Evolutionary conservation across 176 grass and related monocot species (phyloP).

Genomic region (Musa acuminata): DNA sequence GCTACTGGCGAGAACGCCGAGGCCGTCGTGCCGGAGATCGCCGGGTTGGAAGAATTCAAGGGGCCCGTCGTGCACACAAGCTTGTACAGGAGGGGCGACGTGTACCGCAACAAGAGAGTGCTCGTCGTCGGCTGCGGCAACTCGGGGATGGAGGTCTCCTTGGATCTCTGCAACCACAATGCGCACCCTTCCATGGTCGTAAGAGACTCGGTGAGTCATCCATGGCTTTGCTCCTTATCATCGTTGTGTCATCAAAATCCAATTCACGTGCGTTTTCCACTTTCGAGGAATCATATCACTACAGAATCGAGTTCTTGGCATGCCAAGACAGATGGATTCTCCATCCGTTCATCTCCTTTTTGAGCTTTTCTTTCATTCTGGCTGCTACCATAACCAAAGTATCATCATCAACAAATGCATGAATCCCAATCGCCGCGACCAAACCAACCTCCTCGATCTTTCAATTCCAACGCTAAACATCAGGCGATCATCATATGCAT

Average conservation of each 20-base stretch:
- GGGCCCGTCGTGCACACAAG: constrained; percentile 62
- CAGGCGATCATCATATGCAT: too few relatives aligned
- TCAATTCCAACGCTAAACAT: not conserved
- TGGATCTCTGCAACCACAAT: constrained; percentile 73
- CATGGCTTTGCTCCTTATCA: not conserved
- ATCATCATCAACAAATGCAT: too few relatives aligned
- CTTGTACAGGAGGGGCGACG: constrained; percentile 48
- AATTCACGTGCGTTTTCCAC: not conserved
- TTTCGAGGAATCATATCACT: not conserved
- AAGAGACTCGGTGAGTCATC: constrained; percentile 48
- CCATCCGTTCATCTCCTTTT: too few relatives aligned
- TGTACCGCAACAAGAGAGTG: constrained; percentile 39
- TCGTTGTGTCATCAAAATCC: too few relatives aligned
- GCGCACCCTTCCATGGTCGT: constrained; percentile 71
- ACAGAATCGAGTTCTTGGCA: too few relatives aligned
- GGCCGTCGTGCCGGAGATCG: constrained; percentile 53
- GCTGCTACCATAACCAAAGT: too few relatives aligned
- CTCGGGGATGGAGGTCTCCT: constrained; percentile 73
- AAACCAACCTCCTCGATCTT: not conserved
- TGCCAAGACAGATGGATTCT: not conserved
- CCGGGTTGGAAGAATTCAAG: constrained; percentile 34
- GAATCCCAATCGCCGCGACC: not conserved
- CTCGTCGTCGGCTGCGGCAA: constrained; percentile 88
- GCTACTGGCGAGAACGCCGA: constrained; percentile 91
- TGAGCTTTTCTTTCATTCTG: not conserved